phyloP scores from a whole-genome alignment of 2,329 filamentous ascomycete species.

The Xylaria polymorpha region DNA sequence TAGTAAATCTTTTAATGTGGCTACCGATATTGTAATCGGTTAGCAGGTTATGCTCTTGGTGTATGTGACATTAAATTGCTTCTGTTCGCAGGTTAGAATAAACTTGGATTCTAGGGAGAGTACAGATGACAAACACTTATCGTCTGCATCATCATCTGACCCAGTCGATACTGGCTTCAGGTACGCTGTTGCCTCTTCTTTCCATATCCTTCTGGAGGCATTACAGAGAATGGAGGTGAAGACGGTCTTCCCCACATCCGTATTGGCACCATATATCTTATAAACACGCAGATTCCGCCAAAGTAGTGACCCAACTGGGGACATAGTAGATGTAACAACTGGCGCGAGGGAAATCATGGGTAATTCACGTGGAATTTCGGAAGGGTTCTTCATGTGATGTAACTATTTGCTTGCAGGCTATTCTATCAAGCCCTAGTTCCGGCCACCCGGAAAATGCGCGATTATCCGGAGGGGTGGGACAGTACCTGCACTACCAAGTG shows the following conservation, averaged over 20 bases:
- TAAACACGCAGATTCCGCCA: constrained; percentile 76
- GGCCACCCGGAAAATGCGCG: constrained; percentile 15
- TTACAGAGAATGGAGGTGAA: constrained; percentile 78
- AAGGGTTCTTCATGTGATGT: background rate
- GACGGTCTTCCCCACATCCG: constrained; percentile 86
- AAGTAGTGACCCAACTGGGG: constrained; percentile 68
- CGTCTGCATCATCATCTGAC: constrained; percentile 74
- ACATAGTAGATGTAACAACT: constrained; percentile 46
- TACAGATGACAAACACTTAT: constrained; percentile 61
- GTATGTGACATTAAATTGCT: background rate
- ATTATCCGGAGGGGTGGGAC: constrained; percentile 23
- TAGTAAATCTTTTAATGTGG: constrained; percentile 71
- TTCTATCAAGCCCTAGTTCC: constrained; percentile 11
- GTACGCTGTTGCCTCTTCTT: constrained; percentile 67
- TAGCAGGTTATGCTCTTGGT: background rate
- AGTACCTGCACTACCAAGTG: background rate
- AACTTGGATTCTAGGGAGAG: background rate
- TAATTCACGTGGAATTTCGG: background rate
- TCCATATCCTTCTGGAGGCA: constrained; percentile 62
- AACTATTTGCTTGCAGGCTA: constrained; percentile 1
- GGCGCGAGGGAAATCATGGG: background rate
- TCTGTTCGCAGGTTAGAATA: constrained; percentile 16
- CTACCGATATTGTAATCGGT: constrained; percentile 53
- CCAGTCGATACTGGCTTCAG: constrained; percentile 88
- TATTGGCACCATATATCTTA: constrained; percentile 87